These are phyloP conservation scores for Piper betle DNA, from an alignment of 164 flowering plant genomes.

Conservation along the genomic window DNA sequence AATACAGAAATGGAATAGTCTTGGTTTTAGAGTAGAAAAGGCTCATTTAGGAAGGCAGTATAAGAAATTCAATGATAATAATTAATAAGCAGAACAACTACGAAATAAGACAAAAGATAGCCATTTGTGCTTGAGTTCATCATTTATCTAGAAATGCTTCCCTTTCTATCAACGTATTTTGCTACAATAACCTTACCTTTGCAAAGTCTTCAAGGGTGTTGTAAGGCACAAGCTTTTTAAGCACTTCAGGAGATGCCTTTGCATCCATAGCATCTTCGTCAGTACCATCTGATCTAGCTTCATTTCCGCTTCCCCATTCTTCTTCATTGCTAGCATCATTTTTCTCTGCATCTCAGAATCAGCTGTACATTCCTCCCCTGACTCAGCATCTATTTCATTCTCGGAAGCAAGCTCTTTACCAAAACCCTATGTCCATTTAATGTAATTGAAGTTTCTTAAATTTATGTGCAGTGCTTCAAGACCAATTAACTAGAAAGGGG, in stretches of 20 bases:
- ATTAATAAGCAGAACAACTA: too few relatives aligned
- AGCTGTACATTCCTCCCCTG: conserved; percentile 48
- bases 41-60: too few relatives aligned
- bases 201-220: conserved; percentile 50
- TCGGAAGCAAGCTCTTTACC: conserved; percentile 60
- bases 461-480: background rate
- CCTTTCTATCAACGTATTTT: background rate
- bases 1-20: too few relatives aligned
- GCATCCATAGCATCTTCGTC: conserved; percentile 57
- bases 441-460: background rate
- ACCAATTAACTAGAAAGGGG: background rate
- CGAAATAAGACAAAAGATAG: too few relatives aligned
- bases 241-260: conserved; percentile 58
- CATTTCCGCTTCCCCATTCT: conserved; percentile 60
- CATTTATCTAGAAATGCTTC: background rate
- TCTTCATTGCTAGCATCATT: conserved; percentile 72
- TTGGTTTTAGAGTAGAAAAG: too few relatives aligned
- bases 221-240: conserved; percentile 69
- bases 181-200: conserved; percentile 31
- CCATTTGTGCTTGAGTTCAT: too few relatives aligned
- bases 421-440: conserved; percentile 47
- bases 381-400: conserved; percentile 59
- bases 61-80: too few relatives aligned
- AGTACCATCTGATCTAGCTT: conserved; percentile 52
- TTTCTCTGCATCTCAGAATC: conserved; percentile 79